Conservation (phyloP, 306 rosid genomes). For the Adenanthera pavonina region DNA sequence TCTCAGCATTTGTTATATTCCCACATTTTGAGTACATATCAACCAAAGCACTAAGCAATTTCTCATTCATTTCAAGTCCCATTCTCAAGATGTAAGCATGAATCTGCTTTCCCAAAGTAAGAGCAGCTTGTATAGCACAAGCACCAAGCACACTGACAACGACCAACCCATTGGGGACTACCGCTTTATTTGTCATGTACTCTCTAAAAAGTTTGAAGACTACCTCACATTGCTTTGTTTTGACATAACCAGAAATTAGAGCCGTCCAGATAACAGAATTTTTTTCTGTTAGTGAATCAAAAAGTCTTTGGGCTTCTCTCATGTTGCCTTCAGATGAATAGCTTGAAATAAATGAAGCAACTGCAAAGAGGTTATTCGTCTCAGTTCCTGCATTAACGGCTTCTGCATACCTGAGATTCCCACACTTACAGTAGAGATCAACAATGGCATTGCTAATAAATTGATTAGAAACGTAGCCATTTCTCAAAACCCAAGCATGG, state of each 20-base stretch:
- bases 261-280: constrained; percentile 73
- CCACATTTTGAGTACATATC: constrained; percentile 95
- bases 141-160: constrained; percentile 64
- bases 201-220: constrained; percentile 67
- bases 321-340: constrained; percentile 73
- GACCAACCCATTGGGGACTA: constrained; percentile 56
- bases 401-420: constrained; percentile 68
- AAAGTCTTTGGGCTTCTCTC: constrained; percentile 63
- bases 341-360: constrained; percentile 64
- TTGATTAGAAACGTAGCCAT: constrained; percentile 51
- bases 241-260: constrained; percentile 72
- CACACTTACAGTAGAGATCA: constrained; percentile 77
- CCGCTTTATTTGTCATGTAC: constrained; percentile 44
- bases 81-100: constrained; percentile 66
- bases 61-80: constrained; percentile 52
- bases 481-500: constrained; percentile 72
- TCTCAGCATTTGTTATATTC: constrained; percentile 58
- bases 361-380: constrained; percentile 50
- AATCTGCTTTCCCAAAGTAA: constrained; percentile 74
- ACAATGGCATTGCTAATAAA: constrained; percentile 71
- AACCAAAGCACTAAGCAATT: constrained; percentile 64
- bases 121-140: constrained; percentile 71
- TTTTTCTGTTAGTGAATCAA: constrained; percentile 61
- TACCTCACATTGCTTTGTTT: constrained; percentile 61
- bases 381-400: constrained; percentile 45